Evolutionary conservation across 345 rosid species (phyloP).

Genomic region (Gossypium anomalum): DNA sequence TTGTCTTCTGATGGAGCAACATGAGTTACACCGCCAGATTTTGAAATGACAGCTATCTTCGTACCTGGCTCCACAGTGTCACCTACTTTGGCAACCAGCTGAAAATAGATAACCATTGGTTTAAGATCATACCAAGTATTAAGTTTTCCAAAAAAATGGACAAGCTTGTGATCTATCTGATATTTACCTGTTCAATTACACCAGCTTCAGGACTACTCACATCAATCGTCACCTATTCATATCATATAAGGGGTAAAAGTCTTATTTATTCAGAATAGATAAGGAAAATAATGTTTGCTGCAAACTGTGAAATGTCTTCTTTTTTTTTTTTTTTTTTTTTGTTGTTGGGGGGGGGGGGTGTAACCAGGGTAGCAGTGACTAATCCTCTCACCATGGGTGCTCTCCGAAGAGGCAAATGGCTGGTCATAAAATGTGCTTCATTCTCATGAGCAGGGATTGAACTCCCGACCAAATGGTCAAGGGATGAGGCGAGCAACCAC

Average conservation of each 20-base stretch:
- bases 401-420: no score
- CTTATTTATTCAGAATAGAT: not conserved
- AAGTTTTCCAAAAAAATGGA: not conserved
- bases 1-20: conserved; percentile 71
- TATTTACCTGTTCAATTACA: conserved; percentile 60
- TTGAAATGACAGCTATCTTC: conserved; percentile 80
- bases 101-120: conserved; percentile 5
- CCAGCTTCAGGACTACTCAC: conserved; percentile 86
- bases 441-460: no score
- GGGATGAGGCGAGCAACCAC: no score
- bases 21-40: conserved; percentile 66
- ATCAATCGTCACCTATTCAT: conserved; percentile 67
- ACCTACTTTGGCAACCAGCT: conserved; percentile 87
- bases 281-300: not conserved
- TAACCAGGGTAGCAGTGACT: no score
- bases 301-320: not conserved
- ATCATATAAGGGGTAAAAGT: not conserved
- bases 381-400: no score
- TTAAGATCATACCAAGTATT: not conserved
- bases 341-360: no score
- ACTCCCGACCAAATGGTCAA: no score
- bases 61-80: conserved; percentile 92
- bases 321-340: no score
- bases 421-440: no score
- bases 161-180: not conserved